These are phyloP conservation scores for Lanmaoa pseudosensibilis DNA, from an alignment of 768 basidiomycete genomes.

Conservation along the genomic window DNA sequence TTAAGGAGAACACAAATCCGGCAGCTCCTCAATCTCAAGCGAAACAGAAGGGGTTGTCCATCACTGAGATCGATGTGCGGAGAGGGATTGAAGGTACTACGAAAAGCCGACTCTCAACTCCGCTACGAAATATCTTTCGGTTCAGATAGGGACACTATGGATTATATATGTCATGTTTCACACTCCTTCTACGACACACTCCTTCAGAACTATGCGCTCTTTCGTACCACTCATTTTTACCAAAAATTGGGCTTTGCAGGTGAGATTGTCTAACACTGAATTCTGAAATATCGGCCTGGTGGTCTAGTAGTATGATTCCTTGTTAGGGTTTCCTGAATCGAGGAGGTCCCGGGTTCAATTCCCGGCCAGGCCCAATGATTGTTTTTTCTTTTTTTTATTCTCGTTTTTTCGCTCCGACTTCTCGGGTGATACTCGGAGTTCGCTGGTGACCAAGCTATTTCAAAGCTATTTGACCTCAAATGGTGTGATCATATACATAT, in stretches of 20 bases:
- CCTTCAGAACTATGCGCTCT: conserved; percentile 5
- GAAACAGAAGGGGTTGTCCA: conserved; percentile 15
- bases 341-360: conserved; percentile 65
- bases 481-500: neutral
- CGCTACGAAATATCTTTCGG: conserved; percentile 34
- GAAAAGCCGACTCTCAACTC: conserved; percentile 29
- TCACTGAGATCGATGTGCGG: conserved; percentile 20
- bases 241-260: neutral
- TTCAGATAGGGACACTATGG: conserved; percentile 21
- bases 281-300: conserved; percentile 40
- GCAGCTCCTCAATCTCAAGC: conserved; percentile 2
- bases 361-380: conserved; percentile 47
- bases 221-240: neutral
- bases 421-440: conserved; percentile 2
- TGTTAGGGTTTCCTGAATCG: conserved; percentile 50
- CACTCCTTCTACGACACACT: conserved; percentile 11
- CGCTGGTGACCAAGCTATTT: neutral
- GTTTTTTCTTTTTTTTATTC: neutral
- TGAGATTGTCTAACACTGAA: neutral
- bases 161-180: conserved; percentile 1
- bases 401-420: neutral
- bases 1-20: conserved; percentile 16
- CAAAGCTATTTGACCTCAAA: neutral
- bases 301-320: conserved; percentile 70
- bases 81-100: conserved; percentile 27